Evolutionary conservation across 1,284 basidiomycete genomes (phyloP).

Genomic region (Takashimella koratensis): DNA sequence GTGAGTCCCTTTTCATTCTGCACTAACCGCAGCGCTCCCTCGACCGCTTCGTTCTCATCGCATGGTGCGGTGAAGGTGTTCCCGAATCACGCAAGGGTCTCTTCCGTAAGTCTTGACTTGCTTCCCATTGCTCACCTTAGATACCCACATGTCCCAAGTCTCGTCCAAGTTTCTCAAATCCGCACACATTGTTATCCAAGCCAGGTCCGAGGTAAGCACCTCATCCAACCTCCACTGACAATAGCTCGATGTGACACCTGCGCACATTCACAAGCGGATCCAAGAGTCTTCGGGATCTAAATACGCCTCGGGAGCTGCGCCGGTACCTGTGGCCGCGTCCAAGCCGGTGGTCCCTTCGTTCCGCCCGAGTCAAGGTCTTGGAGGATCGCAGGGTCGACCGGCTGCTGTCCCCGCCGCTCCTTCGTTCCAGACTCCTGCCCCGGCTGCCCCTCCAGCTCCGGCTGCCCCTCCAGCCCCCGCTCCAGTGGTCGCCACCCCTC

Average conservation of each 20-base stretch:
- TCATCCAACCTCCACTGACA: neutral
- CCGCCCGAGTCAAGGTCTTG: conserved; percentile 42
- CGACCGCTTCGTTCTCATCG: conserved; percentile 86
- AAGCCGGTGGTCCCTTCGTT: conserved; percentile 36
- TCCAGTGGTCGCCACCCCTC: conserved; percentile 17
- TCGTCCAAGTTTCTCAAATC: conserved; percentile 71
- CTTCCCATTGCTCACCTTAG: conserved; percentile 22
- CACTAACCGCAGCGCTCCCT: conserved; percentile 61
- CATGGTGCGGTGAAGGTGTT: conserved; percentile 95
- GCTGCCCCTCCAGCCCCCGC: conserved; percentile 36
- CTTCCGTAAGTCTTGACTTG: conserved; percentile 57
- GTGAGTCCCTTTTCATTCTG: conserved; percentile 51
- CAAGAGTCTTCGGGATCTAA: conserved; percentile 89
- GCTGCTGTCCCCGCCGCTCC: conserved; percentile 24
- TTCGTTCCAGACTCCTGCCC: conserved; percentile 16
- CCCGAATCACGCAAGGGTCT: conserved; percentile 88
- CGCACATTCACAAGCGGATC: conserved; percentile 78
- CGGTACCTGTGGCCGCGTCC: conserved; percentile 26
- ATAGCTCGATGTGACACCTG: conserved; percentile 74
- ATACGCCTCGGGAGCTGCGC: conserved; percentile 54
- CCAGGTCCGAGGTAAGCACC: conserved; percentile 73
- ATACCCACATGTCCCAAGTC: conserved; percentile 78
- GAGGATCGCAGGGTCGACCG: conserved; percentile 42
- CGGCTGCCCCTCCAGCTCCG: conserved; percentile 5
- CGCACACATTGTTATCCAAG: conserved; percentile 85